Percentiles rank a stretch among this genome's conserved stretches.
Evolutionary conservation across 2,329 filamentous ascomycete genomes (phyloP).

Genomic region (Fusarium fujikuroi): DNA sequence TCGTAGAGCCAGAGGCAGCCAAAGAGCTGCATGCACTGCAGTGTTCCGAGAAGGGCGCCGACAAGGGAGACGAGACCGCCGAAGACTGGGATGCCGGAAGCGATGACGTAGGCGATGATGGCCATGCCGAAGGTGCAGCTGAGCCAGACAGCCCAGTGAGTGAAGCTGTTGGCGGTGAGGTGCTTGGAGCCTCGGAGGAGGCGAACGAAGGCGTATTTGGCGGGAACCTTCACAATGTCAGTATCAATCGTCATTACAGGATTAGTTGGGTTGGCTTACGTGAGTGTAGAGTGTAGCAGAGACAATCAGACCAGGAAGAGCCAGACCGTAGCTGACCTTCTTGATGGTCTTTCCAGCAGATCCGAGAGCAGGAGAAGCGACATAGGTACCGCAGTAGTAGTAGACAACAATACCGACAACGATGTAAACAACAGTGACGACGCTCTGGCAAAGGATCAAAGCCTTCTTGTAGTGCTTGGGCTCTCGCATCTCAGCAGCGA

Average conservation of each 20-base stretch:
- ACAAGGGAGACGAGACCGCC: conserved; percentile 44
- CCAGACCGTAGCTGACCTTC: conserved; percentile 56
- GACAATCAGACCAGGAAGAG: conserved; percentile 46
- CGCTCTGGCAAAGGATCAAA: conserved; percentile 44
- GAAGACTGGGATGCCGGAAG: conserved; percentile 42
- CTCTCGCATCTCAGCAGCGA: conserved; percentile 50
- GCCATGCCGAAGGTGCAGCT: conserved; percentile 43
- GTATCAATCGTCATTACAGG: background rate
- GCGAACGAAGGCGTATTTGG: conserved; percentile 33
- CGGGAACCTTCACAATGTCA: conserved; percentile 6
- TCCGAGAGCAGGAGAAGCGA: conserved; percentile 60
- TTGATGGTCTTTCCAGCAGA: conserved; percentile 56
- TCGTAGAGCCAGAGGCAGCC: conserved; percentile 47
- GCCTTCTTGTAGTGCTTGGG: conserved; percentile 45
- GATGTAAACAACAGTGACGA: conserved; percentile 48
- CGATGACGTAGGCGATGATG: conserved; percentile 46
- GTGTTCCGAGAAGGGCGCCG: conserved; percentile 47
- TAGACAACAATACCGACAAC: conserved; percentile 55
- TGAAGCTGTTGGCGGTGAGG: conserved; percentile 43
- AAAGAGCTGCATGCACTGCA: conserved; percentile 47
- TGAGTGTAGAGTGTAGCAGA: conserved; percentile 44
- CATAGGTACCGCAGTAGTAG: conserved; percentile 58
- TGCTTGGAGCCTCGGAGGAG: conserved; percentile 48
- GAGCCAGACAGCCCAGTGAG: conserved; percentile 49
- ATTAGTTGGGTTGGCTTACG: background rate